phyloP scores from a whole-genome alignment of 495 filamentous ascomycete species.

The Elaphomyces granulatus region DNA sequence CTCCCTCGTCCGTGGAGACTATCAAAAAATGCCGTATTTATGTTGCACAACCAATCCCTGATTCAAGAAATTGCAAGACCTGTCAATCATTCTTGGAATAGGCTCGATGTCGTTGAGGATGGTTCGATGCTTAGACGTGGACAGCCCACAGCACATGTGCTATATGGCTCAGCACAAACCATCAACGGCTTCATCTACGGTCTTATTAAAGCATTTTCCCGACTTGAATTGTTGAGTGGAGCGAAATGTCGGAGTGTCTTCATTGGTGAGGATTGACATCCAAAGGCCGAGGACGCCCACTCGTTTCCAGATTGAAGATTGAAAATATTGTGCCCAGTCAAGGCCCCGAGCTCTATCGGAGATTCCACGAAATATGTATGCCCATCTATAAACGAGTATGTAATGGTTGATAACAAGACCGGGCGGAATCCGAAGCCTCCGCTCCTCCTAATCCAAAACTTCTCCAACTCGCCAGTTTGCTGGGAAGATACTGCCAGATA shows the following conservation, averaged over 20 bases:
- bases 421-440: constrained; percentile 21
- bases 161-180: constrained; percentile 27
- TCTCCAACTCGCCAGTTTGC: constrained; percentile 7
- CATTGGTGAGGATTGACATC: too few species aligned
- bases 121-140: constrained; percentile 24
- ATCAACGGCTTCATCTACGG: constrained; percentile 39
- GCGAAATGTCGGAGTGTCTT: too few species aligned
- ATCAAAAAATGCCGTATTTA: constrained; percentile 9
- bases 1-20: constrained; percentile 1
- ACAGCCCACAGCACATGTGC: constrained; percentile 20
- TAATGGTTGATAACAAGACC: constrained; percentile 26
- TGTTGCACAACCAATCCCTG: constrained; percentile 13
- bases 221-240: constrained; percentile 7
- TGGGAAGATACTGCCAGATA: constrained; percentile 23
- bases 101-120: constrained; percentile 30
- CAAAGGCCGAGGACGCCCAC: too few species aligned
- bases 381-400: constrained; percentile 20
- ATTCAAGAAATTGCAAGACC: constrained; percentile 12
- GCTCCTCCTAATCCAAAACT: constrained; percentile 1
- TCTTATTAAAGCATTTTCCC: constrained; percentile 24
- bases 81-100: constrained; percentile 10
- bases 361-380: constrained; percentile 12
- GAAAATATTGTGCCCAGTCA: constrained; percentile 21
- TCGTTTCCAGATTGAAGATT: too few species aligned
- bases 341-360: constrained; percentile 26